Percentiles rank a stretch among this genome's conserved stretches.
Conservation (phyloP, 805 yeast genomes). For the Saccharomycopsis lassenensis region DNA sequence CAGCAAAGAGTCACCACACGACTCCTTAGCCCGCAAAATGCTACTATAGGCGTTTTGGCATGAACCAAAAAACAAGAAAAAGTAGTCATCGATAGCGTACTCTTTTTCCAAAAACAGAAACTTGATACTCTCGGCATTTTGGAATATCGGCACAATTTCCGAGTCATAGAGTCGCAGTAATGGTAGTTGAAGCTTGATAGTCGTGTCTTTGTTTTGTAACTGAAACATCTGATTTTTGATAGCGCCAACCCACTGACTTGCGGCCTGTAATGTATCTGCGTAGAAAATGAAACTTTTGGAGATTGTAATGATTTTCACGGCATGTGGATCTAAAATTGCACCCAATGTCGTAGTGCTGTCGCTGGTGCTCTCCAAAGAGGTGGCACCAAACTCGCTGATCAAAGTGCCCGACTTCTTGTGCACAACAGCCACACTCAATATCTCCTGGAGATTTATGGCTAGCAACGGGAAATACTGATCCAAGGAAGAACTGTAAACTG, state of each 20-base stretch:
- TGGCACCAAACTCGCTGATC: too few relatives aligned
- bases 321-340: too few relatives aligned
- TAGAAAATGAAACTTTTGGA: conserved; percentile 50
- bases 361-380: too few relatives aligned
- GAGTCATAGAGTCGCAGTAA: conserved; percentile 52
- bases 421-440: conserved; percentile 46
- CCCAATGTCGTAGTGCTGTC: too few relatives aligned
- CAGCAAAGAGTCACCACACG: too few relatives aligned
- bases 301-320: conserved; percentile 52
- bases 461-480: conserved; percentile 78
- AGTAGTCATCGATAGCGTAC: conserved; percentile 55
- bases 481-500: conserved; percentile 58
- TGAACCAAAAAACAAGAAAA: conserved; percentile 50
- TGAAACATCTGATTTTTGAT: conserved; percentile 72
- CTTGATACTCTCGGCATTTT: conserved; percentile 43
- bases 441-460: conserved; percentile 60
- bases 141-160: conserved; percentile 45
- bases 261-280: conserved; percentile 64
- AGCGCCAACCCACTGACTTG: conserved; percentile 69
- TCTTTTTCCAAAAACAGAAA: conserved; percentile 51
- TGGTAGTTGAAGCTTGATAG: conserved; percentile 72
- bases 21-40: too few relatives aligned
- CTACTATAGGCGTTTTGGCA: conserved; percentile 13
- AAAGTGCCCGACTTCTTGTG: too few relatives aligned
- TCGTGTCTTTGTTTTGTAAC: conserved; percentile 55